These are phyloP conservation scores for Debaryomyces fabryi DNA, from an alignment of 1,139 yeast genomes.

Conservation along the genomic window DNA sequence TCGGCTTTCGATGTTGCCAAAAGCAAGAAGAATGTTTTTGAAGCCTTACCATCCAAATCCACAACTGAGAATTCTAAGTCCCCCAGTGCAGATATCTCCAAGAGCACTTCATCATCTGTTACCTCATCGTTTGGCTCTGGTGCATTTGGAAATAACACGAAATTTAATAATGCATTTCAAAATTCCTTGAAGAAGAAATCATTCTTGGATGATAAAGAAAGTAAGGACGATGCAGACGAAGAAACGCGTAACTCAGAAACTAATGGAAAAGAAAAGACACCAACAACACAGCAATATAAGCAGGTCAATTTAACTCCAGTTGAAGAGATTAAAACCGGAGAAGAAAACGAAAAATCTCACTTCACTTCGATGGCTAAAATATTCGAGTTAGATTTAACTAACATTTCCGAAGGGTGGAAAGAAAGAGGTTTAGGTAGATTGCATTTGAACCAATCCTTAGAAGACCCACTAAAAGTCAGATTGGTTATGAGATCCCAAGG, in stretches of 20 bases:
- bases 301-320: conserved; percentile 57
- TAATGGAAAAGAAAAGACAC: conserved; percentile 10
- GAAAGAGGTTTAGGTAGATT: conserved; percentile 91
- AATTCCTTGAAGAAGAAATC: conserved; percentile 53
- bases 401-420: conserved; percentile 82
- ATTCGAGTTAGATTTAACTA: conserved; percentile 70
- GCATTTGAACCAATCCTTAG: conserved; percentile 67
- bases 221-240: conserved; percentile 16
- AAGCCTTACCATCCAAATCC: conserved; percentile 20
- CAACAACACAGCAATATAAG: conserved; percentile 40
- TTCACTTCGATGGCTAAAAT: conserved; percentile 77
- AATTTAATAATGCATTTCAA: conserved; percentile 61
- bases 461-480: conserved; percentile 42
- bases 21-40: conserved; percentile 41
- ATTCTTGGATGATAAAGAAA: conserved; percentile 48
- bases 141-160: conserved; percentile 61
- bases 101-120: conserved; percentile 9
- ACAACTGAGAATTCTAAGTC: conserved; percentile 13
- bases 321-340: conserved; percentile 74
- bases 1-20: conserved; percentile 24
- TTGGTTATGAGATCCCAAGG: conserved; percentile 93
- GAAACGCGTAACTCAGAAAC: conserved; percentile 8
- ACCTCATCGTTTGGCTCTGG: conserved; percentile 27
- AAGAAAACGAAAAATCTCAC: conserved; percentile 76
- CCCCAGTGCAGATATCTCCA: conserved; percentile 10